A percentile compares a stretch with the other conserved stretches of the same genome.
These are phyloP conservation scores for Davidsoniella eucalypti DNA, from an alignment of 2,329 filamentous ascomycete species.

Conservation along the genomic window DNA sequence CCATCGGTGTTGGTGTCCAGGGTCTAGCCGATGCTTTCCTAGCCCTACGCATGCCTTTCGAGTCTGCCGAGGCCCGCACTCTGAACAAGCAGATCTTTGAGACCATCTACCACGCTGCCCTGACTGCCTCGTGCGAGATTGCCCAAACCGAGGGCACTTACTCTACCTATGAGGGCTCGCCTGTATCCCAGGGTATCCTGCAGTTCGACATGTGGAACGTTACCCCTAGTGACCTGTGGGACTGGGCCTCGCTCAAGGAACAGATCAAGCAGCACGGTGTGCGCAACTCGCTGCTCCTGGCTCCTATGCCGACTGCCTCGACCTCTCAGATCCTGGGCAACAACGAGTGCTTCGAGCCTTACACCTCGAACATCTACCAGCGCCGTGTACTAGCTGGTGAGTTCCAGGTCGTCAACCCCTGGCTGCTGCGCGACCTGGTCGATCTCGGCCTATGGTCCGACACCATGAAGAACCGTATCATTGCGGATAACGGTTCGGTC, in stretches of 20 bases:
- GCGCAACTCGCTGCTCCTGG: constrained; percentile 87
- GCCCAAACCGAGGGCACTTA: constrained; percentile 75
- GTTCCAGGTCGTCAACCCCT: constrained; percentile 99
- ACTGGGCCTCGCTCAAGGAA: constrained; percentile 78
- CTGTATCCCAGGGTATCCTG: constrained; percentile 84
- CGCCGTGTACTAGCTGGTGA: constrained; percentile 94
- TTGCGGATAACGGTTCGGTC: constrained; percentile 86
- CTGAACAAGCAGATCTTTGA: constrained; percentile 98
- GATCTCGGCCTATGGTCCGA: constrained; percentile 98
- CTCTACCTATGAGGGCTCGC: constrained; percentile 80
- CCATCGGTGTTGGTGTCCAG: constrained; percentile 91
- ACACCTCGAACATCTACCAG: constrained; percentile 99
- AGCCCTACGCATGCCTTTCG: constrained; percentile 88
- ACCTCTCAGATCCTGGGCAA: constrained; percentile 97
- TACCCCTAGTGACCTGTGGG: constrained; percentile 86
- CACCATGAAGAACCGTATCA: constrained; percentile 99
- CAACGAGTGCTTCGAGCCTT: constrained; percentile 99
- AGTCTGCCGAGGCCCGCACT: constrained; percentile 82
- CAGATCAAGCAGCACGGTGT: constrained; percentile 86
- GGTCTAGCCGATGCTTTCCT: constrained; percentile 97
- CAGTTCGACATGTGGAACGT: constrained; percentile 99
- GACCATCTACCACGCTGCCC: constrained; percentile 92
- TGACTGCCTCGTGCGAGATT: constrained; percentile 77
- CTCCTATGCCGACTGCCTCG: constrained; percentile 94
- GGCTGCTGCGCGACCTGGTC: constrained; percentile 93